Conservation (phyloP, 1,139 yeast species). For the Pneumocystis carinii region DNA sequence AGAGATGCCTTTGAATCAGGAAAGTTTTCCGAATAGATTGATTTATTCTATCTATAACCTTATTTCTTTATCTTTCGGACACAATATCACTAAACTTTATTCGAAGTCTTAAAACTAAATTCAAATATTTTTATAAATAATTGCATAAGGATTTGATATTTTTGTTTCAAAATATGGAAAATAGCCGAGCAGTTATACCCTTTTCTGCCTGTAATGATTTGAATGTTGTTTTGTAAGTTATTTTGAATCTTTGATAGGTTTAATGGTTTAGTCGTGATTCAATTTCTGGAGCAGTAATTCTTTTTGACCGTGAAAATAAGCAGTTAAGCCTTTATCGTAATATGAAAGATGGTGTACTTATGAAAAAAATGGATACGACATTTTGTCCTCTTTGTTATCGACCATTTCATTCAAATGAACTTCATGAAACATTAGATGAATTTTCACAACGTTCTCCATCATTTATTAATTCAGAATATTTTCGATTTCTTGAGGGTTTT, state of each 20-base stretch:
- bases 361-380: neutral
- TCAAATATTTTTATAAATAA: too few species aligned
- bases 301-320: neutral
- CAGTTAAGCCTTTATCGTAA: neutral
- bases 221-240: neutral
- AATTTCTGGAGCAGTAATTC: neutral
- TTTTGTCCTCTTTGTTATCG: neutral
- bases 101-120: neutral
- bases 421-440: neutral
- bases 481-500: neutral
- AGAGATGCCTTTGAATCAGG: slow-evolving; percentile 19
- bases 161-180: neutral
- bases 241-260: neutral
- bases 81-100: neutral
- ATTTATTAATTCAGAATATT: neutral
- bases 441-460: neutral
- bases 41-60: neutral
- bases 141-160: too few species aligned
- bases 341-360: neutral
- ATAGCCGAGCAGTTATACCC: neutral
- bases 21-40: slow-evolving; percentile 12
- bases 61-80: neutral
- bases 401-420: neutral
- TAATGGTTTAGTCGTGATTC: neutral
- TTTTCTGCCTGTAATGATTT: neutral